phyloP scores from a whole-genome alignment of 495 filamentous ascomycete species.

The Xanthoparmelia taractica region DNA sequence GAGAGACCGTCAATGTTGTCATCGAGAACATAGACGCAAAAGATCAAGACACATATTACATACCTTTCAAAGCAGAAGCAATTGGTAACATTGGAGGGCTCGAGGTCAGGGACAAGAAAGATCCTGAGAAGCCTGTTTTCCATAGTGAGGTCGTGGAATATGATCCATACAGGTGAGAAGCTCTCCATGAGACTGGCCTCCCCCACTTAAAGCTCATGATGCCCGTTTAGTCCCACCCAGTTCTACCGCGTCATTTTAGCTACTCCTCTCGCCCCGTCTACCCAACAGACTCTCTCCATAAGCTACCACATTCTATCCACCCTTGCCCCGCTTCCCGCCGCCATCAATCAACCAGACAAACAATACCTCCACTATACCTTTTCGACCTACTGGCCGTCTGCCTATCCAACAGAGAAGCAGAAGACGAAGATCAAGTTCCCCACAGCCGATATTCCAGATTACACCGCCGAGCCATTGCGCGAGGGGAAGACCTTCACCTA shows the following conservation, averaged over 20 bases:
- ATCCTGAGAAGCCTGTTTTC: constrained; percentile 57
- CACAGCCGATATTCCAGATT: constrained; percentile 69
- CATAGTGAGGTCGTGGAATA: constrained; percentile 57
- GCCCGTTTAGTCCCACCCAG: constrained; percentile 54
- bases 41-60: constrained; percentile 79
- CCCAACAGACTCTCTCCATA: constrained; percentile 79
- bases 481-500: constrained; percentile 83
- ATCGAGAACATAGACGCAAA: constrained; percentile 77
- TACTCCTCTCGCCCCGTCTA: constrained; percentile 61
- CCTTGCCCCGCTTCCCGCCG: constrained; percentile 68
- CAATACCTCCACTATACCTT: constrained; percentile 82
- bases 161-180: constrained; percentile 51
- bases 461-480: constrained; percentile 74
- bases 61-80: constrained; percentile 70
- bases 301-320: constrained; percentile 69
- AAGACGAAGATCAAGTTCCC: constrained; percentile 95
- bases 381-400: constrained; percentile 71
- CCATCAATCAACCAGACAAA: constrained; percentile 69
- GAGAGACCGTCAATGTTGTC: constrained; percentile 85
- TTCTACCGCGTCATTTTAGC: constrained; percentile 79
- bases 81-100: constrained; percentile 71
- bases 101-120: constrained; percentile 87
- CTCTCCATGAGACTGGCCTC: constrained; percentile 23
- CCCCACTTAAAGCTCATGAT: constrained; percentile 27
- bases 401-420: constrained; percentile 79